These are phyloP conservation scores for Sarocladium strictum DNA, from an alignment of 2,329 filamentous ascomycete genomes.

Conservation along the genomic window DNA sequence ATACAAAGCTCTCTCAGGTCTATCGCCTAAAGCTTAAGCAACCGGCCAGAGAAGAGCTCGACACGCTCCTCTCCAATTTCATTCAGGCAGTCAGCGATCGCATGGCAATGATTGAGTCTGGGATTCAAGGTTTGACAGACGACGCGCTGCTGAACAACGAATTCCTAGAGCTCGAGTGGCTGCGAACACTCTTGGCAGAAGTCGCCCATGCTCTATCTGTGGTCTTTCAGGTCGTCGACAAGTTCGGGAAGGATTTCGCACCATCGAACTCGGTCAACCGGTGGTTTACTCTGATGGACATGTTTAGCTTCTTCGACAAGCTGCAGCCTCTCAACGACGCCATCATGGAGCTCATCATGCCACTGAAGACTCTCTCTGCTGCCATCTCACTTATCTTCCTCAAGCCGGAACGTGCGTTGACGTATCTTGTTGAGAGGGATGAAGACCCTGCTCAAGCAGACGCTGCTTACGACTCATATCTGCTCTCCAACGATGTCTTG, in stretches of 20 bases:
- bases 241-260: conserved; percentile 47
- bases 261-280: conserved; percentile 52
- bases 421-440: conserved; percentile 31
- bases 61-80: conserved; percentile 42
- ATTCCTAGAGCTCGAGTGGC: conserved; percentile 53
- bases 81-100: conserved; percentile 40
- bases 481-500: conserved; percentile 65
- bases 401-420: conserved; percentile 54
- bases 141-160: conserved; percentile 43
- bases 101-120: conserved; percentile 42
- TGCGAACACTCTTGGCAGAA: conserved; percentile 60
- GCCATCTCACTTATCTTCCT: conserved; percentile 68
- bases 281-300: conserved; percentile 71
- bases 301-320: conserved; percentile 63
- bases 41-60: conserved; percentile 30
- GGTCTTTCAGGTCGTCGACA: conserved; percentile 65
- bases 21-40: conserved; percentile 23
- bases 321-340: conserved; percentile 41
- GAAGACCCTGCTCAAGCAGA: conserved; percentile 29
- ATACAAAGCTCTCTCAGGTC: conserved; percentile 21
- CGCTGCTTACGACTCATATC: conserved; percentile 48
- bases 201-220: conserved; percentile 68
- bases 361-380: conserved; percentile 64
- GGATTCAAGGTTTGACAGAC: conserved; percentile 45
- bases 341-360: conserved; percentile 46